These are phyloP conservation scores for Acanthamoeba culbertsoni DNA, from an alignment of 208 protist species.

Conservation along the genomic window DNA sequence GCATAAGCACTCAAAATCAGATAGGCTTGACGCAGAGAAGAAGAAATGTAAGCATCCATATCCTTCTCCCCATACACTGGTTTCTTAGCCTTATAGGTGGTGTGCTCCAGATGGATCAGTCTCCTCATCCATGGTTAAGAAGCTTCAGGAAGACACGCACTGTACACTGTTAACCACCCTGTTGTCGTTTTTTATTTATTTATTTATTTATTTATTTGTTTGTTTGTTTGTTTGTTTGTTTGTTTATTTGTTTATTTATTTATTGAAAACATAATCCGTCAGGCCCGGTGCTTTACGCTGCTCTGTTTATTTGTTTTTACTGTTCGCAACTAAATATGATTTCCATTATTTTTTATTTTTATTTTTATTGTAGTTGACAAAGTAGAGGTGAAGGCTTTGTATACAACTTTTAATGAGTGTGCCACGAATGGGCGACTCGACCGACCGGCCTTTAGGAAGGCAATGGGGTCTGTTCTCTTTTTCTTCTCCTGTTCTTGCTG, in stretches of 20 bases:
- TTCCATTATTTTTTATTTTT: neutral
- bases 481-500: no score
- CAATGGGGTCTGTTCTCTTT: slow-evolving; percentile 61
- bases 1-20: neutral
- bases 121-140: neutral
- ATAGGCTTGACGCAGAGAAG: neutral
- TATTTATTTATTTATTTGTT: neutral
- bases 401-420: slow-evolving; percentile 63
- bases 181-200: neutral
- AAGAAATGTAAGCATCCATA: slow-evolving; percentile 38
- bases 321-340: no score
- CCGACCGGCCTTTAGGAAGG: slow-evolving; percentile 59
- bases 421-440: slow-evolving; percentile 62
- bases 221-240: neutral
- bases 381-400: slow-evolving; percentile 71
- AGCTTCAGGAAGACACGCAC: slow-evolving; percentile 2
- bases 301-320: no score
- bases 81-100: neutral
- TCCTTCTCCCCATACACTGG: neutral
- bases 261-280: no score
- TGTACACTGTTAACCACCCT: neutral
- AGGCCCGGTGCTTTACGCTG: no score
- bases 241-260: no score
- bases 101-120: neutral
- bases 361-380: slow-evolving; percentile 66